Evolutionary conservation across 1,139 yeast species (phyloP), one percentile per base, ranked within the genome.

Genomic region (Lodderomyces theae): DNA sequence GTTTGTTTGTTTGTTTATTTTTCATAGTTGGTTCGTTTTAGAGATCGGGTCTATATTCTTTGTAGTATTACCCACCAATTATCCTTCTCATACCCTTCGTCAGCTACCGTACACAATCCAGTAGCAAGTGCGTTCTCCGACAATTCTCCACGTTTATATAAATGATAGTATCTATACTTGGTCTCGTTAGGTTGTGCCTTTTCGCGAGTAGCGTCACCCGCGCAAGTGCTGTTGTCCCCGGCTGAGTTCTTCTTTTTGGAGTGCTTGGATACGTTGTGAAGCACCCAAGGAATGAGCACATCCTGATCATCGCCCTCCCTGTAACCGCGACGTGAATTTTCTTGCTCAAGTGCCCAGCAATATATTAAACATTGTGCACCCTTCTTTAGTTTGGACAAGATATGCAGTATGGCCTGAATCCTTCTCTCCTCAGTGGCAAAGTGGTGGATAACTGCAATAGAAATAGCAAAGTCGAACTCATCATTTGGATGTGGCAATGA

Each of bases 291-390:
- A 13, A 92, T 96, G 54, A 94, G 66, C 2, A 92, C 84, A 56
- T 92, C 98, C 58, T 88, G 98, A 39, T 86, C 89, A 77, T 85
- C 90, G 3, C 94, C 95, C 47, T 80, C 88, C 51, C 84, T 82
- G 63, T 87, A 90, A 0, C 97, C 97, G 50, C 97, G 70, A 44
- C 96, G 70, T 0, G 96, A 86, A 26, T 71, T 76, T 47, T 82
- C 86, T 60, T 92, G 98, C 51, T 94, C 98, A 40, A 92, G 64
- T 0, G 98, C 98, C 98, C 98, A 92, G 42, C 95, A 95, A 57
- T 90, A 90, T 11, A 92, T 74, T 49, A 94, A 66, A 0, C 88
- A 84, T 42, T 74, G 77, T 1, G 96, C 96, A 1, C 80, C 80
- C 0, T 53, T 45, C 36, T 59, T 70, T 38, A 92, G 60, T 44